These are phyloP conservation scores for Ustulina deusta DNA, from an alignment of 2,329 filamentous ascomycete genomes.

Conservation along the genomic window DNA sequence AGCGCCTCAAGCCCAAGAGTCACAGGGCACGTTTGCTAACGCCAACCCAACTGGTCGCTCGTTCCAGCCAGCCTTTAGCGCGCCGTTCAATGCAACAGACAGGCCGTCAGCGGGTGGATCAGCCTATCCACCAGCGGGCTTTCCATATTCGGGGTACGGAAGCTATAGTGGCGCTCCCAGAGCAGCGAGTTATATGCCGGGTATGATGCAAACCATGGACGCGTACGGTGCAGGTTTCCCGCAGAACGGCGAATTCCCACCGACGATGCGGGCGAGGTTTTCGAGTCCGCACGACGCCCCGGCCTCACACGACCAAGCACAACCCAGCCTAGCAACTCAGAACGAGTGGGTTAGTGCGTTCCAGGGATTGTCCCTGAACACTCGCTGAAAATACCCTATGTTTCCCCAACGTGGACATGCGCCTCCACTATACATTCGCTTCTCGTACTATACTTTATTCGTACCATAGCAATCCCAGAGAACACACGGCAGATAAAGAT, in stretches of 20 bases:
- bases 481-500: conserved; percentile 46
- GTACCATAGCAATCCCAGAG: conserved; percentile 39
- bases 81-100: conserved; percentile 58
- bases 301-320: conserved; percentile 52
- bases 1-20: conserved; percentile 58
- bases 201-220: conserved; percentile 57
- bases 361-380: conserved; percentile 79
- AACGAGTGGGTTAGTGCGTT: conserved; percentile 74
- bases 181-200: conserved; percentile 55
- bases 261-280: conserved; percentile 57
- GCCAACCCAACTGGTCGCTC: conserved; percentile 55
- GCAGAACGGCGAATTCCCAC: conserved; percentile 58
- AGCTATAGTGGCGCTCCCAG: conserved; percentile 58
- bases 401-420: conserved; percentile 19
- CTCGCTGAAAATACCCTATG: conserved; percentile 56
- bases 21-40: conserved; percentile 54
- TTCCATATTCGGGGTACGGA: conserved; percentile 58
- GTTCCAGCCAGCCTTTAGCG: conserved; percentile 58
- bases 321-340: conserved; percentile 56
- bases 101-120: conserved; percentile 55
- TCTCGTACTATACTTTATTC: conserved; percentile 51
- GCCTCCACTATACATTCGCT: conserved; percentile 41
- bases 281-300: conserved; percentile 51
- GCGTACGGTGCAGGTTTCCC: conserved; percentile 57
- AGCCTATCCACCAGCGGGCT: conserved; percentile 56